Evolutionary conservation across 2,329 filamentous ascomycete genomes (phyloP), one percentile per base, ranked within the genome.

Genomic region (Grosmannia penicillata): DNA sequence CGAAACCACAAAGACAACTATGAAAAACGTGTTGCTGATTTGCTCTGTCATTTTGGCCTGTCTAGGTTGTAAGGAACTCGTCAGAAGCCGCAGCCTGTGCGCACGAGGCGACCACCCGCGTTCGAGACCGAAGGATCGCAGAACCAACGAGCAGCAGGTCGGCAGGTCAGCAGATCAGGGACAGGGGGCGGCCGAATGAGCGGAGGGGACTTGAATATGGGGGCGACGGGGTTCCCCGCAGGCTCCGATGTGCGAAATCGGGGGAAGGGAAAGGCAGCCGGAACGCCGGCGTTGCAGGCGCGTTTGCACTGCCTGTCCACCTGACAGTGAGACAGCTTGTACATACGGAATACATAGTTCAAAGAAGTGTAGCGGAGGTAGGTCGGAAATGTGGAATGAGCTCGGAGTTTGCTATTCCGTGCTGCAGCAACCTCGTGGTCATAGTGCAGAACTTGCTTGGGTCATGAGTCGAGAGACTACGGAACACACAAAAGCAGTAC

Each of bases 1-100:
- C 38, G 29, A 43, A 36, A 43, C 37, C 35, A 41, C 40, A 13
- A 36, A 40, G 34, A 24, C 15, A 18, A 23, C 15, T 3, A 13
- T 26, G 8, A 37, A 25, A 19, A 23, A 21, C 29, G 14, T 18
- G 29, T 33, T 50, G 49, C 54, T 56, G 51, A 56, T 53, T 43
- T 41, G 42, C 37, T 33, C 18, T 29, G 25, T 25, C 8, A 29
- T 32, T 41, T 27, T 18, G 39, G 30, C 37, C 26, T 40, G 26
- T 48, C 24, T 54, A 56, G 53, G 52, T 46, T 55, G 51, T 55
- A 49, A 50, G 36, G 40, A 39, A 26, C 26, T n/a, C 8, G 11
- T 13, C 6, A 15, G n/a, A 31, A n/a, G n/a, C 26, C 24, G 24
- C 24, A 7, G 24, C 26, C 5, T 10, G 11, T 7, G n/a, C 26